Evolutionary conservation across 345 rosid genomes (phyloP), one percentile per base, ranked within the genome.

Genomic region (Reutealis trisperma): DNA sequence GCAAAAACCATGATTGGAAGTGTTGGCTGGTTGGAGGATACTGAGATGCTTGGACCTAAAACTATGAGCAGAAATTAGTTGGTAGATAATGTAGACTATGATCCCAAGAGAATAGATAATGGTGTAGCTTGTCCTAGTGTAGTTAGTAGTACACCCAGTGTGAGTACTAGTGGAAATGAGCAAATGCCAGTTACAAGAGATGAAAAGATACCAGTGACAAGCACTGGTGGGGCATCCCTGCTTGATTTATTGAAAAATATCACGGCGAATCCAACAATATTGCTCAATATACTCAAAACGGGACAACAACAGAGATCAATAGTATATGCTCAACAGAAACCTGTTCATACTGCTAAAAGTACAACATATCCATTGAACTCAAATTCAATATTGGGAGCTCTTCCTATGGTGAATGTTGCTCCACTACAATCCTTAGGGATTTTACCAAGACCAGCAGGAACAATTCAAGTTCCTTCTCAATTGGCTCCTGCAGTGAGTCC

Each of bases 11-110:
- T 72, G 42, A 67, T 78, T 64, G 88, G 87, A 84, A 80, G 54
- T 70, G 88, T 93, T 86, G 97, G 97, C 77, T 88, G 91, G 91
- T 82, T 90, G 80, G 95, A 90, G 83, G 91, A 87, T 67, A 74
- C 68, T 78, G 94, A 84, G 81, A 37, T 75, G 58, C 71, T 67
- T 80, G 85, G 78, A 59, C 72, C 82, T 83, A 85, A 81, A n/a
- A n/a, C n/a, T n/a, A n/a, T n/a, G n/a, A n/a, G n/a, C n/a, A n/a
- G n/a, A n/a, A n/a, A n/a, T n/a, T n/a, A n/a, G n/a, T n/a, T n/a
- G n/a, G n/a, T n/a, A n/a, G n/a, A n/a, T n/a, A n/a, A n/a, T n/a
- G n/a, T 79, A 69, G 81, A n/a, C n/a, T n/a, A n/a, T 82, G 84
- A 84, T 77, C 82, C 85, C 59, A 83, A 74, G 79, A 84, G 75